phyloP scores from a whole-genome alignment of 805 yeast genomes.

The Ogataea neopini region DNA sequence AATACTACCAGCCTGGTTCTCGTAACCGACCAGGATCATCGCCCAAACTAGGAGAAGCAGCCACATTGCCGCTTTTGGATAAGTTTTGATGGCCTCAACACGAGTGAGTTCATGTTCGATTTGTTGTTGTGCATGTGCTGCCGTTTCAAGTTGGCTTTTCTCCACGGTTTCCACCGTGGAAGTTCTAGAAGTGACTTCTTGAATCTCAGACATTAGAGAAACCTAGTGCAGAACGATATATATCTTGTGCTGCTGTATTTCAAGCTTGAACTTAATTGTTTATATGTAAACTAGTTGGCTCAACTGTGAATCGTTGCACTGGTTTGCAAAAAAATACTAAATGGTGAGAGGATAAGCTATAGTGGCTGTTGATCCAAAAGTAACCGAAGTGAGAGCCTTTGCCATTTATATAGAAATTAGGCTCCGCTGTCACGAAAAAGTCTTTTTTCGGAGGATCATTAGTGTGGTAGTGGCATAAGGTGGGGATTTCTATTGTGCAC shows the following conservation, averaged over 20 bases:
- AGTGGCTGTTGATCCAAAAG: too few species aligned
- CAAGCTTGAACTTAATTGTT: too few species aligned
- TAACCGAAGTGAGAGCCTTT: too few species aligned
- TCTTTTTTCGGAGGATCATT: conserved; percentile 2
- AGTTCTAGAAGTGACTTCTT: not conserved
- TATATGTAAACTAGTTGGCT: too few species aligned
- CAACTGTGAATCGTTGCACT: too few species aligned
- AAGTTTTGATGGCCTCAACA: conserved; percentile 38
- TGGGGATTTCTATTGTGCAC: not conserved
- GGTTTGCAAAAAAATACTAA: too few species aligned
- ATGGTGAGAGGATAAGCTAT: too few species aligned
- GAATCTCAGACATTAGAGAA: conserved; percentile 1
- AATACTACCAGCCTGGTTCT: conserved; percentile 41
- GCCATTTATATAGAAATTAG: too few species aligned
- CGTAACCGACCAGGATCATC: conserved; percentile 33
- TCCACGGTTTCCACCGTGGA: not conserved
- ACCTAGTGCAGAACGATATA: not conserved
- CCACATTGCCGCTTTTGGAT: conserved; percentile 41
- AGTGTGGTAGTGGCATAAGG: not conserved
- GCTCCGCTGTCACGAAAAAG: not conserved
- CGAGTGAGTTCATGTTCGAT: conserved; percentile 14
- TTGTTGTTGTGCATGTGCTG: conserved; percentile 10
- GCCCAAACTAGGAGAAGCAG: conserved; percentile 37
- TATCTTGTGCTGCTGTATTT: not conserved
- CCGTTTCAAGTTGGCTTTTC: not conserved